Percentiles rank a stretch among this genome's conserved stretches.
Evolutionary conservation across 176 grass and related monocot genomes (phyloP).

Genomic region (Pontederia paniculata): DNA sequence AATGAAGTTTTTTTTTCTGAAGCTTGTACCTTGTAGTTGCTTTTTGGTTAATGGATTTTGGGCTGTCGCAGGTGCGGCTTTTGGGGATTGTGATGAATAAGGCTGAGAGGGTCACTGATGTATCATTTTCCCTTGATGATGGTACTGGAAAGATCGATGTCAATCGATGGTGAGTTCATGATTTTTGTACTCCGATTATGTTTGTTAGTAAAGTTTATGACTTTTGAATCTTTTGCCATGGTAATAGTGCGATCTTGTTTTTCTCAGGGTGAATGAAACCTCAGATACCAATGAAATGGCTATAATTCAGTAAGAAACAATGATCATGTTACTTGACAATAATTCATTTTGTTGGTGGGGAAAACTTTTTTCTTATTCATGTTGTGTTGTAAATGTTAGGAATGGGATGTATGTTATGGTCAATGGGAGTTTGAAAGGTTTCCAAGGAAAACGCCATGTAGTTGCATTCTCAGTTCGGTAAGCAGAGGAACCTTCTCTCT

Average conservation of each 20-base stretch:
- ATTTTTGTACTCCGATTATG: slow-evolving; percentile 6
- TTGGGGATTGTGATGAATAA: slow-evolving; percentile 65
- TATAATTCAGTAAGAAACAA: slow-evolving; percentile 40
- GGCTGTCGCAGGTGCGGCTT: slow-evolving; percentile 58
- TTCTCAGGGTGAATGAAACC: slow-evolving; percentile 56
- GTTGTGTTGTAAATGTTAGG: too few species aligned
- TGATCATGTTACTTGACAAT: not conserved
- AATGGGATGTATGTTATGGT: slow-evolving; percentile 67
- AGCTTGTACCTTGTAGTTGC: too few species aligned
- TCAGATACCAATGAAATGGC: slow-evolving; percentile 58
- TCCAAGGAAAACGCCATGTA: slow-evolving; percentile 74
- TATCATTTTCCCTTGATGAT: slow-evolving; percentile 65
- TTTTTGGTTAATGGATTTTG: slow-evolving; percentile 11
- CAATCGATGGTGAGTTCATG: slow-evolving; percentile 55
- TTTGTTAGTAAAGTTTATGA: too few species aligned
- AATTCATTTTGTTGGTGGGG: not conserved
- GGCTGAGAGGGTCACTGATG: slow-evolving; percentile 62
- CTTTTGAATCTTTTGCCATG: not conserved
- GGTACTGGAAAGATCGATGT: slow-evolving; percentile 67
- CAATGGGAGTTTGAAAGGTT: slow-evolving; percentile 76
- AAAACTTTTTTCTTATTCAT: too few species aligned
- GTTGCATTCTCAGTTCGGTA: slow-evolving; percentile 70
- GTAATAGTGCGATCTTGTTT: not conserved
- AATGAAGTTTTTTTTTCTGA: too few species aligned
- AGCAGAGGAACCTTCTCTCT: slow-evolving; percentile 20